phyloP scores from a whole-genome alignment of 2,329 filamentous ascomycete species.

The Furcasterigmium furcatum region DNA sequence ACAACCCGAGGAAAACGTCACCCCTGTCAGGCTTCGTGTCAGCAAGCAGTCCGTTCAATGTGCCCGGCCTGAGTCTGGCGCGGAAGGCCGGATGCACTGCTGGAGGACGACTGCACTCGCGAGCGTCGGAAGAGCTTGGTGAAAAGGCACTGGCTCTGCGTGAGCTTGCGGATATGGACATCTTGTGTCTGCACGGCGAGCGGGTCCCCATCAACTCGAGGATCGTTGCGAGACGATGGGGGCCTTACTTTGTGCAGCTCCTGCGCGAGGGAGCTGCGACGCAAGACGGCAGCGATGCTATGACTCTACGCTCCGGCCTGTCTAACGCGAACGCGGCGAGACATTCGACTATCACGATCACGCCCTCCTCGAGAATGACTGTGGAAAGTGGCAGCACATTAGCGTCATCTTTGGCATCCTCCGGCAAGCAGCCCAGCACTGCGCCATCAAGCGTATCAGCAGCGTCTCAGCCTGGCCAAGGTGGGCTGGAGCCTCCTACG shows the following conservation, averaged over 20 bases:
- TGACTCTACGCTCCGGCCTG: constrained; percentile 67
- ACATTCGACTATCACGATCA: constrained; percentile 84
- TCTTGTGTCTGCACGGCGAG: constrained; percentile 86
- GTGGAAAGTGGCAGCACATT: constrained; percentile 40
- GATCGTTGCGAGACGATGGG: constrained; percentile 85
- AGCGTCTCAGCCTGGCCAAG: constrained; percentile 9
- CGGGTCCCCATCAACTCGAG: constrained; percentile 92
- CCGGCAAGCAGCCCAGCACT: constrained; percentile 38
- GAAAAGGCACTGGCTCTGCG: constrained; percentile 73
- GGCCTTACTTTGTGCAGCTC: constrained; percentile 91
- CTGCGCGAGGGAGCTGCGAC: constrained; percentile 75
- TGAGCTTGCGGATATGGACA: constrained; percentile 96
- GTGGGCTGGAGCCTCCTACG: constrained; percentile 38
- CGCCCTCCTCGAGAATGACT: constrained; percentile 56
- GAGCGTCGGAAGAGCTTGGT: constrained; percentile 81
- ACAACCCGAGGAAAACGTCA: constrained; percentile 78
- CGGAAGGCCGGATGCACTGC: constrained; percentile 63
- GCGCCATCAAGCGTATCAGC: constrained; percentile 38
- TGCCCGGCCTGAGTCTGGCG: constrained; percentile 51
- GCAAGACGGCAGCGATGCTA: constrained; percentile 69
- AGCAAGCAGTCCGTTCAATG: constrained; percentile 68
- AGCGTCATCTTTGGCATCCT: constrained; percentile 32
- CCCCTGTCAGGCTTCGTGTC: constrained; percentile 84
- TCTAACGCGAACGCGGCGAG: constrained; percentile 53
- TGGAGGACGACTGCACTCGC: constrained; percentile 72